A percentile compares a stretch with the other conserved stretches of the same genome.
Conservation (phyloP, 2,329 filamentous ascomycete genomes). For the Stagonosporopsis rhizophila region DNA sequence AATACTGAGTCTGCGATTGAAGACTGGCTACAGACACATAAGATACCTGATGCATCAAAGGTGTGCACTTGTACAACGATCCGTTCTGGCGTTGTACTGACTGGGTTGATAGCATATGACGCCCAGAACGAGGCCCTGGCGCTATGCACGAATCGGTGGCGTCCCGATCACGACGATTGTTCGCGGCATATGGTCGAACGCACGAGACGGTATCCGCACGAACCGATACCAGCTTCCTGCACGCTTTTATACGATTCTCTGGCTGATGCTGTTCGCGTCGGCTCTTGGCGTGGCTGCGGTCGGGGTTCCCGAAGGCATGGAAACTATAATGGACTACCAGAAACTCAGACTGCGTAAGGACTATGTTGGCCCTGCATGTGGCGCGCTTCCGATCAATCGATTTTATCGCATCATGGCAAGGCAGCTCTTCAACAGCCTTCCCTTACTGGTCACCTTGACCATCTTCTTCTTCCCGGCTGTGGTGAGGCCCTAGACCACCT, state of each 20-base stretch:
- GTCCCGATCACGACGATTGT: constrained; percentile 4
- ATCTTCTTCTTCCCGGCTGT: constrained; percentile 20
- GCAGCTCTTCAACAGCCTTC: neutral
- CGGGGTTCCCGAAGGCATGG: constrained; percentile 9
- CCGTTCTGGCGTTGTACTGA: neutral
- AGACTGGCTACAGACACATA: constrained; percentile 7
- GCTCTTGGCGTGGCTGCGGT: neutral
- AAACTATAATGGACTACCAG: neutral
- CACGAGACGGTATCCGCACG: constrained; percentile 9
- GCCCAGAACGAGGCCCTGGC: constrained; percentile 2
- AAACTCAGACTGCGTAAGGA: neutral
- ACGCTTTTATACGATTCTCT: constrained; percentile 2
- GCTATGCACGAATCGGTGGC: constrained; percentile 9
- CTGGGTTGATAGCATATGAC: neutral
- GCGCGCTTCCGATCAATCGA: neutral
- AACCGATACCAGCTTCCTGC: constrained; percentile 15
- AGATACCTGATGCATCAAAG: neutral
- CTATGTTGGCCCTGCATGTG: constrained; percentile 5
- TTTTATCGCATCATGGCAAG: constrained; percentile 11
- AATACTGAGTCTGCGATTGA: constrained; percentile 7
- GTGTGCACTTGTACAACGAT: neutral
- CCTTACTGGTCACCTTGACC: constrained; percentile 10
- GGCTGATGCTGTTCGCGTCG: neutral
- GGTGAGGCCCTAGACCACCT: neutral
- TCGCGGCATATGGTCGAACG: neutral